Evolutionary conservation across 2,329 filamentous ascomycete genomes (phyloP), one percentile per base, ranked within the genome.

Genomic region (Penicillium glabrum): DNA sequence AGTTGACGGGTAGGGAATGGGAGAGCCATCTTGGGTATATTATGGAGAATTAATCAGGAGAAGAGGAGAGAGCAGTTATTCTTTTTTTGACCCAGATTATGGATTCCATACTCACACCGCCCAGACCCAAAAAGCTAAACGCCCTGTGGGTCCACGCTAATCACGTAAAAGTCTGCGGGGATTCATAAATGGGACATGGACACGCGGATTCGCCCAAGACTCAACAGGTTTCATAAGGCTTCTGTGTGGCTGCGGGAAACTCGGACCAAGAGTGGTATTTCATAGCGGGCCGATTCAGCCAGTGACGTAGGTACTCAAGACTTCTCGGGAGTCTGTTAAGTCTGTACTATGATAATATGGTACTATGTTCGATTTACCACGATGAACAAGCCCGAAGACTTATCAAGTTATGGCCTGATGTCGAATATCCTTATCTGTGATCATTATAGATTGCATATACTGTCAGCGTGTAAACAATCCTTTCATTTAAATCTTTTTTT

Each of bases 1-100:
- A 91, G 86, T 70, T 89, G 83, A 62, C 85, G 83, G 44, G 78
- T 71, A 46, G 80, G 67, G 64, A 83, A 81, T 71, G 71, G 66
- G 64, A 61, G 56, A 54, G 69, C 57, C 69, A 74, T 75, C 8
- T 46, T 23, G 41, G 26, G 13, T 50, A 50, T 46, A 29, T 41
- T 50, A 26, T 27, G 49, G 16, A 31, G 44, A 23, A 16, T 5
- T 10, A n/a, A 26, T 14, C 2, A 16, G 26, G 21, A n/a, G 14
- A n/a, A 46, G 43, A 27, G 26, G 16, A n/a, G 26, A 46, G 19
- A 33, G 39, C n/a, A 11, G 39, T 23, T 14, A 11, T 23, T 23
- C 39, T 21, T 41, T 39, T 39, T 19, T 39, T n/a, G 37, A 13
- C 39, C 39, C 39, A 41, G 19, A 41, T 41, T 23, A 41, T 23